These are phyloP conservation scores for Eucalyptus sp. DNA, from an alignment of 345 rosid species.

Conservation along the genomic window DNA sequence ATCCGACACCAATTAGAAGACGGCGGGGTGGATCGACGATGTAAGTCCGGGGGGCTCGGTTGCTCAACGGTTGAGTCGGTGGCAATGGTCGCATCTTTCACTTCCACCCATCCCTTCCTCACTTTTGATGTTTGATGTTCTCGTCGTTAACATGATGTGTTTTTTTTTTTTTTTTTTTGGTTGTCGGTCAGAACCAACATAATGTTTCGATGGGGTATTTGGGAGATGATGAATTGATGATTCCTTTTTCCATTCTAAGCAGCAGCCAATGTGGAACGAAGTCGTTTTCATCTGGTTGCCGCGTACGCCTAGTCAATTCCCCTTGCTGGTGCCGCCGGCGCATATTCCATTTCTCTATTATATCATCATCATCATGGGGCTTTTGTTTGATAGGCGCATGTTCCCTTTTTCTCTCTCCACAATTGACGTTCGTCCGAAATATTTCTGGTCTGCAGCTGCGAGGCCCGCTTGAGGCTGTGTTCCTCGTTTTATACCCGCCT, in stretches of 20 bases:
- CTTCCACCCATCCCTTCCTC: not conserved
- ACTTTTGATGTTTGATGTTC: not conserved
- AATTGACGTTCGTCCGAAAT: not conserved
- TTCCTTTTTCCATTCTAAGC: not conserved
- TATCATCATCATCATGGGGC: not conserved
- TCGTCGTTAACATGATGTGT: not conserved
- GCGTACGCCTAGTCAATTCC: not conserved
- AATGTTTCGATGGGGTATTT: not conserved
- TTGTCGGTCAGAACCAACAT: not conserved
- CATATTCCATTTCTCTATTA: not conserved
- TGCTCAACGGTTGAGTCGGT: not conserved
- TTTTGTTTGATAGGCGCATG: not conserved
- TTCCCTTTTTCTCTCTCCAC: not conserved
- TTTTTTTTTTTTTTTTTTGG: no score
- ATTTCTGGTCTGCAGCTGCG: not conserved
- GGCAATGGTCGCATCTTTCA: not conserved
- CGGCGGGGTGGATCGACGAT: not conserved
- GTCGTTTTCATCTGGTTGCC: not conserved
- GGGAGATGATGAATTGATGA: not conserved
- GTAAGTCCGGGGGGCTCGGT: accelerated
- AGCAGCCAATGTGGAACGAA: not conserved
- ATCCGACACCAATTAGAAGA: not conserved
- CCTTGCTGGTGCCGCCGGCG: not conserved
- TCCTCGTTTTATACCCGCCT: not conserved
- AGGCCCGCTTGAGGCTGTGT: not conserved